Conservation (phyloP, 352 stramenopile genomes). For the Phytopythium vexans region DNA sequence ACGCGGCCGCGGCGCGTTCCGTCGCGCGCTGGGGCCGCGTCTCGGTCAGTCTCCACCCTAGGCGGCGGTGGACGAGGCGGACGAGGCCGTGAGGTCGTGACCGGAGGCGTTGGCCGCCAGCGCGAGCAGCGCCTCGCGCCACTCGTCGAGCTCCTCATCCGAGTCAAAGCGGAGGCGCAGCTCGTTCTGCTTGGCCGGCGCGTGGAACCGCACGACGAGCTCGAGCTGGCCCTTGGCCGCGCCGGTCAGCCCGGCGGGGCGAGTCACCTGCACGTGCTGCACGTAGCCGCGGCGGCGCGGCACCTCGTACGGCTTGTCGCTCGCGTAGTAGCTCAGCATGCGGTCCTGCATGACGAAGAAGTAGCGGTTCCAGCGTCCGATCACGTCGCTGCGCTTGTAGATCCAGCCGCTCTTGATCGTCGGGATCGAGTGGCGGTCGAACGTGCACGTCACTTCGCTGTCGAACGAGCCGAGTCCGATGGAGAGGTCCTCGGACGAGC, state of each 20-base stretch:
- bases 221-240: not conserved
- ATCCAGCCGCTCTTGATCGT: conserved; percentile 67
- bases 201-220: conserved; percentile 1
- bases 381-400: conserved; percentile 54
- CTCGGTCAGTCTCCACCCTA: no score
- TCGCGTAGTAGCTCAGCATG: conserved; percentile 74
- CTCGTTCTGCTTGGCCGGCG: not conserved
- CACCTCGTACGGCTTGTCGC: conserved; percentile 73
- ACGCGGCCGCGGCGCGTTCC: no score
- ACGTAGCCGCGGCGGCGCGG: conserved; percentile 62
- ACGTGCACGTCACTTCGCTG: conserved; percentile 40
- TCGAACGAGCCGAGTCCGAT: conserved; percentile 59
- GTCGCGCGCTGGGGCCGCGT: no score
- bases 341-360: conserved; percentile 74
- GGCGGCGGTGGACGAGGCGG: not conserved
- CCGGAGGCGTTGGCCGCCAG: not conserved
- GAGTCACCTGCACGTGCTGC: conserved; percentile 24
- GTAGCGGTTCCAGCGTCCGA: conserved; percentile 60
- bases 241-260: not conserved
- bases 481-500: conserved; percentile 44
- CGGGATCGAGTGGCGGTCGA: conserved; percentile 59
- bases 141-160: not conserved
- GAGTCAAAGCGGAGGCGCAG: not conserved
- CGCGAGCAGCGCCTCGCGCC: not conserved
- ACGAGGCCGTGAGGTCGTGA: not conserved